Evolutionary conservation across 768 basidiomycete species (phyloP), one percentile per base, ranked within the genome.

Genomic region (Sarcomyxa edulis): DNA sequence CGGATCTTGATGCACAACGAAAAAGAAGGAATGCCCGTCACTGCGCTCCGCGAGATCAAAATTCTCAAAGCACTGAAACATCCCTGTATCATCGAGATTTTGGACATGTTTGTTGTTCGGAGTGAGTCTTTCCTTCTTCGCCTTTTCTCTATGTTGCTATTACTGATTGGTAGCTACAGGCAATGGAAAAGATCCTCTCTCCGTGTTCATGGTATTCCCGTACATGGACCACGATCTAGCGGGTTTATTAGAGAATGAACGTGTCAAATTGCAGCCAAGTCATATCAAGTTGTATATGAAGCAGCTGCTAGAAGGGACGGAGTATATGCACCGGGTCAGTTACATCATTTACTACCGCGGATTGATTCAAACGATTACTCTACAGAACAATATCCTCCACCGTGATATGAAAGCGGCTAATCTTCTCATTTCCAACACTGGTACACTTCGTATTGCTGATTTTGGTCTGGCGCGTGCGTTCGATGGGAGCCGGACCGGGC

Each of bases 201-300:
- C 88, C 4, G 89, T 97, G 10, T 96, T 89, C 62, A 96, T 98
- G 92, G 95, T 97, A 28, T 99, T 98, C 53, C 96, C 96, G 0
- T 99, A 97, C 63, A 98, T 98, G 96, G 96, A 98, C 52, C 95
- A 99, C 52, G 96, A 99, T 61, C 77, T 99, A 8, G 92, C 95
- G 2, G 96, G 96, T 3, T 60, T 98, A 26, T 65, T 99, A 43
- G 90, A 94, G 60, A 97, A 98, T 54, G 84, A 88, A 43, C 76
- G 85, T 19, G 93, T 93, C 42, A 83, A 84, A 49, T 66, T 95
- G 3, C 75, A 76, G 35, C 79, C 83, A 6, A 84, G 84, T 49
- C 81, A 92, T 45, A 93, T 97, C 62, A 99, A 98, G 64, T 66
- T 95, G 20, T 95, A 97, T 59, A 89, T 95, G 81, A 84, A 83